Conservation (phyloP, 2,329 filamentous ascomycete species). For the Coniochaeta sp. region DNA sequence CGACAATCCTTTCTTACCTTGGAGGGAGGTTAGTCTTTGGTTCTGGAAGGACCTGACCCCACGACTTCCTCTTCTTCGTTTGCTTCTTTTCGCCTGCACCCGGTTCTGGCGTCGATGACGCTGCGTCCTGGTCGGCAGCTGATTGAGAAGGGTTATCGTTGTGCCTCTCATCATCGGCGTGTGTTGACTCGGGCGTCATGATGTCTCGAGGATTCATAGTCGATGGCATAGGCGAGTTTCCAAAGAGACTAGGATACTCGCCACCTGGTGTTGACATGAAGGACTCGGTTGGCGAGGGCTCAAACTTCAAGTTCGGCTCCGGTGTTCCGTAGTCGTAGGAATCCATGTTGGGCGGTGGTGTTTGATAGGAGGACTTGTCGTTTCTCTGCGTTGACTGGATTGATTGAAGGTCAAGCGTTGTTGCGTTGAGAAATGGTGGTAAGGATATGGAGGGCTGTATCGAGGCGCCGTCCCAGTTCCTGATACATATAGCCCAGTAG, state of each 20-base stretch:
- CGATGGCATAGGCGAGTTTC: slow-evolving; percentile 17
- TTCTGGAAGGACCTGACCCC: slow-evolving; percentile 93
- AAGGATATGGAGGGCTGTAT: not conserved
- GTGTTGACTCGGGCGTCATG: slow-evolving; percentile 37
- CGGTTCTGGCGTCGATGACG: slow-evolving; percentile 11
- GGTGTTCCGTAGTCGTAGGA: slow-evolving; percentile 28
- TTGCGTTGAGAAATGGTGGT: not conserved
- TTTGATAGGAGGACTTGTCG: not conserved
- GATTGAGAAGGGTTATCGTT: slow-evolving; percentile 12
- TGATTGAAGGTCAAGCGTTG: not conserved
- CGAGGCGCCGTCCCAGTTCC: slow-evolving; percentile 1
- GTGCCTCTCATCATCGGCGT: slow-evolving; percentile 24
- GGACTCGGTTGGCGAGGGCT: slow-evolving; percentile 46
- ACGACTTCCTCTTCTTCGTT: slow-evolving; percentile 93
- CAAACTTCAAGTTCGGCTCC: slow-evolving; percentile 41
- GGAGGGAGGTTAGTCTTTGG: slow-evolving; percentile 95
- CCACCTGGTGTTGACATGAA: slow-evolving; percentile 41
- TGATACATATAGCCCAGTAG: not conserved
- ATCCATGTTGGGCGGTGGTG: slow-evolving; percentile 26
- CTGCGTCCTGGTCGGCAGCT: slow-evolving; percentile 7
- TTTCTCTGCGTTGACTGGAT: not conserved
- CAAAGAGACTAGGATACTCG: slow-evolving; percentile 43
- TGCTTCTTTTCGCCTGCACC: slow-evolving; percentile 56
- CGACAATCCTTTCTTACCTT: slow-evolving; percentile 35
- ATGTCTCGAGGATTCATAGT: slow-evolving; percentile 39